Percentiles rank a stretch among this genome's conserved stretches.
These are phyloP conservation scores for Phytophthora lateralis DNA, from an alignment of 352 stramenopile species.

Conservation along the genomic window DNA sequence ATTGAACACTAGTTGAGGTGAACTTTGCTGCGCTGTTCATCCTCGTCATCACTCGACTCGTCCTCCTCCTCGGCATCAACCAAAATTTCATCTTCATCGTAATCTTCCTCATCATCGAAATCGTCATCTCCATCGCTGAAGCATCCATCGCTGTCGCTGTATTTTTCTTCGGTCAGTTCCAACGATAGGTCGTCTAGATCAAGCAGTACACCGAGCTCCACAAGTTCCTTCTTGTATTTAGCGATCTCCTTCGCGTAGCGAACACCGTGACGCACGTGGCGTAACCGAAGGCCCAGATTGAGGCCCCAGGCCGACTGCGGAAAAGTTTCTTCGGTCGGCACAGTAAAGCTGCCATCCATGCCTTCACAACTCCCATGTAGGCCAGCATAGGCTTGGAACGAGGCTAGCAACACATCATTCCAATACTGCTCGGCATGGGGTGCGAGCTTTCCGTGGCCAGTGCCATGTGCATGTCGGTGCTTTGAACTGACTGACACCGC, in stretches of 20 bases:
- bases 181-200: conserved; percentile 17
- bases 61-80: conserved; percentile 4
- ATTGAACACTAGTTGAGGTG: conserved; percentile 26
- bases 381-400: conserved; percentile 61
- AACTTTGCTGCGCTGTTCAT: conserved; percentile 10
- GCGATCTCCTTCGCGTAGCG: conserved; percentile 64
- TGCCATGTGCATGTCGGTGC: conserved; percentile 3
- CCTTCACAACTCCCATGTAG: conserved; percentile 54
- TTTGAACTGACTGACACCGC: conserved; percentile 5
- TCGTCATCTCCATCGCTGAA: conserved; percentile 10
- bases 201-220: conserved; percentile 37
- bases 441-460: conserved; percentile 32
- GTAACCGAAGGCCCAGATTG: conserved; percentile 70
- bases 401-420: conserved; percentile 70
- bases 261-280: conserved; percentile 69
- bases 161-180: conserved; percentile 1
- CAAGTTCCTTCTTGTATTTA: conserved; percentile 60
- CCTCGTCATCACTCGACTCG: neutral
- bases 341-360: conserved; percentile 66
- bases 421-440: conserved; percentile 71
- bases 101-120: conserved; percentile 21
- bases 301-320: conserved; percentile 66
- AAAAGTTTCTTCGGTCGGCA: conserved; percentile 61
- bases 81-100: neutral
- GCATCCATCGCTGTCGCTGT: conserved; percentile 2